Conservation (phyloP, 257 asterid species). For the Nicotiana paniculata region DNA sequence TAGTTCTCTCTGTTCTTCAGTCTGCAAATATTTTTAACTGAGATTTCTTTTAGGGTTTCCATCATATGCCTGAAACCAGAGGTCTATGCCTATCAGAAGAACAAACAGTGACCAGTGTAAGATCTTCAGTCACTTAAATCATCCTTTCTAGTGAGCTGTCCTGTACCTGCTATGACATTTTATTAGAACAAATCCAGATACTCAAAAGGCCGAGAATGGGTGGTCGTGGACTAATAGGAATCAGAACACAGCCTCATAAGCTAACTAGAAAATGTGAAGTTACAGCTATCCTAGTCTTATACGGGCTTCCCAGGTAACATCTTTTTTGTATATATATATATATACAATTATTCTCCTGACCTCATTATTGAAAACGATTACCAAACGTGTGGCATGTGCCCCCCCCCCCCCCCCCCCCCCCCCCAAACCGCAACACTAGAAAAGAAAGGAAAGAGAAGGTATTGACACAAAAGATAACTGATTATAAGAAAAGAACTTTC, state of each 20-base stretch:
- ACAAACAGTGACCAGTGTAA: slow-evolving; percentile 86
- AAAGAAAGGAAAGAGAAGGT: not conserved
- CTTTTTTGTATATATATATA: not conserved
- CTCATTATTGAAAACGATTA: not conserved
- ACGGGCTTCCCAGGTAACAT: slow-evolving; percentile 87
- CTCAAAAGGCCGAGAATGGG: slow-evolving; percentile 70
- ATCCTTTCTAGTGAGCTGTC: not conserved
- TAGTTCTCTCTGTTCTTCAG: not conserved
- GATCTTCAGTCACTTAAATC: slow-evolving; percentile 12
- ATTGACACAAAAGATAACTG: not conserved
- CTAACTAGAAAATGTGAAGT: slow-evolving; percentile 78
- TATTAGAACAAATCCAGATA: slow-evolving; percentile 37
- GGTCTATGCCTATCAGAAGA: slow-evolving; percentile 95
- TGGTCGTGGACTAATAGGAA: slow-evolving; percentile 60
- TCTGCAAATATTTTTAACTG: not conserved
- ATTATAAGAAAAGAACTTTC: not conserved
- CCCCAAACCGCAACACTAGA: not conserved
- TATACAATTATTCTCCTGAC: not conserved
- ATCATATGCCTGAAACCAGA: slow-evolving; percentile 96
- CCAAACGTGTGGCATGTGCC: not conserved
- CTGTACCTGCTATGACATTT: not conserved
- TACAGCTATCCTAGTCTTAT: slow-evolving; percentile 86
- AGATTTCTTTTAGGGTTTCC: slow-evolving; percentile 51
- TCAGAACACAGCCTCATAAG: slow-evolving; percentile 79
- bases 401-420: not conserved